phyloP scores from a whole-genome alignment of 176 grass and related monocot species.

The Avena sativa region DNA sequence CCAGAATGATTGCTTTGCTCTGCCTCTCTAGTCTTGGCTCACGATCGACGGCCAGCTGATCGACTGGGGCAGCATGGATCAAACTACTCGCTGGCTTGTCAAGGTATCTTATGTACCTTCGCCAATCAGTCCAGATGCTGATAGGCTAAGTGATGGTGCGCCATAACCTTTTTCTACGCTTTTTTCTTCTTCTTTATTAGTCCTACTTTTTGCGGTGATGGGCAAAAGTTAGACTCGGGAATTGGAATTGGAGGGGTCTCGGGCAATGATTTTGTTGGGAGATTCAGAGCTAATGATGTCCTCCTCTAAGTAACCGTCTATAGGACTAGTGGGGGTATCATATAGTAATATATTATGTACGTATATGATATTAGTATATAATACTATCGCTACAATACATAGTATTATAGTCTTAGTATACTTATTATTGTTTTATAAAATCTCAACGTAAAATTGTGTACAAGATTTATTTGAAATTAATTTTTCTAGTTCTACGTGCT shows the following conservation, averaged over 20 bases:
- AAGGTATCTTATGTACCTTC: slow-evolving; percentile 18
- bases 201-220: not conserved
- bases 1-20: slow-evolving; percentile 12
- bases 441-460: no score
- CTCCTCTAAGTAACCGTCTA: not conserved
- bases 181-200: not conserved
- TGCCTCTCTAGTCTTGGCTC: slow-evolving; percentile 17
- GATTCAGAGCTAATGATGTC: slow-evolving; percentile 25
- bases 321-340: no score
- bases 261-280: not conserved
- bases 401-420: no score
- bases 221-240: slow-evolving; percentile 33
- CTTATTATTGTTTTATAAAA: no score
- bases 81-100: not conserved
- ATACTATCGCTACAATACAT: no score
- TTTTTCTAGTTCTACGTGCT: no score
- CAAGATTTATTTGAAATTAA: no score
- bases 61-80: slow-evolving; percentile 15
- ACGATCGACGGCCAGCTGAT: not conserved
- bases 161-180: slow-evolving; percentile 37
- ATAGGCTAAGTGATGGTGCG: not conserved
- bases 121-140: slow-evolving; percentile 30
- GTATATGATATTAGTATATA: no score
- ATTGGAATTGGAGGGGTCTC: not conserved
- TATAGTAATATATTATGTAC: no score